Evolutionary conservation across 2,329 filamentous ascomycete genomes (phyloP).

Genomic region (Xylaria polymorpha): DNA sequence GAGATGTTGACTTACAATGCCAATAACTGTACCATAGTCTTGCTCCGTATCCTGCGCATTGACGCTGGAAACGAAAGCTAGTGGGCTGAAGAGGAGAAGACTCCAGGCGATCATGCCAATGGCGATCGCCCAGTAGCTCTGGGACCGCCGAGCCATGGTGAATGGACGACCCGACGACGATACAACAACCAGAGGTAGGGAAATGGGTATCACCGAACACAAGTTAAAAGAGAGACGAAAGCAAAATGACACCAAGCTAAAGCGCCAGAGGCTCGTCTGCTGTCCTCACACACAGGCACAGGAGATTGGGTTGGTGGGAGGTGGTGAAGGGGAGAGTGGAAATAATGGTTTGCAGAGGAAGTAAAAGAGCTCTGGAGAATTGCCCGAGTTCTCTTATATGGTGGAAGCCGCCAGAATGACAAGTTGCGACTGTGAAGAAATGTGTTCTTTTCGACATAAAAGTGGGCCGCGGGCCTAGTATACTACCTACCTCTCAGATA

Average conservation of each 20-base stretch:
- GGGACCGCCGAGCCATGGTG: conserved; percentile 67
- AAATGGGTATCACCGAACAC: conserved; percentile 25
- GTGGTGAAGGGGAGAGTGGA: conserved; percentile 40
- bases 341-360: conserved; percentile 34
- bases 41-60: conserved; percentile 75
- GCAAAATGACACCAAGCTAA: conserved; percentile 40
- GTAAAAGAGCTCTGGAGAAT: conserved; percentile 25
- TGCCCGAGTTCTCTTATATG: conserved; percentile 48
- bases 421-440: conserved; percentile 43
- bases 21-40: conserved; percentile 88
- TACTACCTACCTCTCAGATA: not conserved
- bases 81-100: conserved; percentile 85
- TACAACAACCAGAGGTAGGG: conserved; percentile 28
- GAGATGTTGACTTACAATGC: conserved; percentile 72
- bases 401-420: conserved; percentile 44
- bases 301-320: conserved; percentile 21
- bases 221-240: conserved; percentile 29
- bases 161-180: conserved; percentile 35
- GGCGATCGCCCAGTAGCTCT: conserved; percentile 78
- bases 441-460: conserved; percentile 5
- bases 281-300: conserved; percentile 39
- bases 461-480: not conserved
- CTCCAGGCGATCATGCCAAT: conserved; percentile 94
- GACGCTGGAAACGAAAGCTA: conserved; percentile 85
- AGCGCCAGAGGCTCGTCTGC: conserved; percentile 41